Conservation (phyloP, 345 rosid species). For the Populus alba region DNA sequence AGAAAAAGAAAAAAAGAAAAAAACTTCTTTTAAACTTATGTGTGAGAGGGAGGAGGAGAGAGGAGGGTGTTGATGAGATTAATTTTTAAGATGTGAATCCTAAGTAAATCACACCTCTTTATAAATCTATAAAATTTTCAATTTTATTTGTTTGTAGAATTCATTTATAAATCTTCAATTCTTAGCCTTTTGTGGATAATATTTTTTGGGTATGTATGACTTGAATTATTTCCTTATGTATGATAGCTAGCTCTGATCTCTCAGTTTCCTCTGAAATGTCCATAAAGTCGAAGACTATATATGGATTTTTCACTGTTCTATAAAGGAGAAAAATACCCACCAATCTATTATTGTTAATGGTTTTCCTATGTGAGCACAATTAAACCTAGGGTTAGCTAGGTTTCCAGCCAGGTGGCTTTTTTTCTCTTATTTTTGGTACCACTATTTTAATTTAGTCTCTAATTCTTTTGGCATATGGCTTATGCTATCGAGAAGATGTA, state of each 20-base stretch:
- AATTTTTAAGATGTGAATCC: too few species aligned
- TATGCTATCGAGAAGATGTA: conserved; percentile 5
- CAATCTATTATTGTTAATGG: neutral
- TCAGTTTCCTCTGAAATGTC: conserved; percentile 19
- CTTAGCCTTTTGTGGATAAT: conserved; percentile 6
- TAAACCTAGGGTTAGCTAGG: conserved; percentile 18
- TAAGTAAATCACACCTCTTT: too few species aligned
- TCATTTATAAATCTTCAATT: conserved; percentile 1
- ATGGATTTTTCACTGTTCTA: conserved; percentile 10
- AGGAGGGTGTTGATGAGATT: too few species aligned
- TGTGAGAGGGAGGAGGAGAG: too few species aligned
- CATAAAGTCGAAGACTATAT: conserved; percentile 23
- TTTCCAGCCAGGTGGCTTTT: neutral
- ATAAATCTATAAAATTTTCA: too few species aligned
- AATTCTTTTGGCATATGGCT: conserved; percentile 10
- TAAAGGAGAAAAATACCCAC: neutral
- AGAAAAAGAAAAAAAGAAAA: too few species aligned
- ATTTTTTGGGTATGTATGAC: conserved; percentile 15
- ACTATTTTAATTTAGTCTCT: neutral
- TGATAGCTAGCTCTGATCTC: neutral
- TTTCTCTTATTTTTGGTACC: neutral
- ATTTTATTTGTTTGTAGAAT: too few species aligned
- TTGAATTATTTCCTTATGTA: conserved; percentile 18
- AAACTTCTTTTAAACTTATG: too few species aligned
- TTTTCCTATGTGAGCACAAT: neutral